Conservation (phyloP, 2,329 filamentous ascomycete genomes). For the Trichoderma pleuroti region DNA sequence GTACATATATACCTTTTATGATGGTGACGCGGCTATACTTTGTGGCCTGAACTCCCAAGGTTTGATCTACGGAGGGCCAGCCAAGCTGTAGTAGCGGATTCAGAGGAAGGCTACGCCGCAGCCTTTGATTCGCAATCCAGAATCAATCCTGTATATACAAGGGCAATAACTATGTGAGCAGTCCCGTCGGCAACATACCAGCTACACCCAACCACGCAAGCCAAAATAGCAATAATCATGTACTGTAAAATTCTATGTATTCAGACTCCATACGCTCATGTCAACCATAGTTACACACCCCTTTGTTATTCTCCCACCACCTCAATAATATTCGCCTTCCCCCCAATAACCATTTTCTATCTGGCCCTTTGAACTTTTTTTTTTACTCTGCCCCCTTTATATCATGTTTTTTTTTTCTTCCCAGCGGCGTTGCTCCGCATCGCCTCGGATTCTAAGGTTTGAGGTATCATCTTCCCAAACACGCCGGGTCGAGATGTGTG, state of each 20-base stretch:
- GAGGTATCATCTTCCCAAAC: conserved; percentile 19
- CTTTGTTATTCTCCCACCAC: neutral
- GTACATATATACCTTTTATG: too few species aligned
- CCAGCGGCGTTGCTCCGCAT: conserved; percentile 10
- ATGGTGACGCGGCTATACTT: too few species aligned
- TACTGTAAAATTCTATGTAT: conserved; percentile 15
- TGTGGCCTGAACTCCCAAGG: too few species aligned
- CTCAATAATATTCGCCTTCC: neutral
- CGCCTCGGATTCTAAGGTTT: conserved; percentile 8
- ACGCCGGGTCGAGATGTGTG: conserved; percentile 4
- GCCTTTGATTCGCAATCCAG: too few species aligned
- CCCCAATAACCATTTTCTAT: neutral
- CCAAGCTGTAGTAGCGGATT: too few species aligned
- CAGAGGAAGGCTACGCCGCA: too few species aligned
- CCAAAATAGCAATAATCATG: neutral
- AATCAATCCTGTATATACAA: neutral
- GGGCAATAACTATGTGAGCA: neutral
- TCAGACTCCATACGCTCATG: conserved; percentile 17
- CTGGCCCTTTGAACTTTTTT: neutral
- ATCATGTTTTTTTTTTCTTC: neutral
- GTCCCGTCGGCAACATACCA: neutral
- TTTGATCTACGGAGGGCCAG: too few species aligned
- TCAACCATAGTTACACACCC: conserved; percentile 6
- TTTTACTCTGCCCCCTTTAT: neutral
- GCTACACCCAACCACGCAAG: neutral